Evolutionary conservation across 1,139 yeast species (phyloP), one percentile per base, ranked within the genome.

Genomic region (Pichia kudriavzevii): DNA sequence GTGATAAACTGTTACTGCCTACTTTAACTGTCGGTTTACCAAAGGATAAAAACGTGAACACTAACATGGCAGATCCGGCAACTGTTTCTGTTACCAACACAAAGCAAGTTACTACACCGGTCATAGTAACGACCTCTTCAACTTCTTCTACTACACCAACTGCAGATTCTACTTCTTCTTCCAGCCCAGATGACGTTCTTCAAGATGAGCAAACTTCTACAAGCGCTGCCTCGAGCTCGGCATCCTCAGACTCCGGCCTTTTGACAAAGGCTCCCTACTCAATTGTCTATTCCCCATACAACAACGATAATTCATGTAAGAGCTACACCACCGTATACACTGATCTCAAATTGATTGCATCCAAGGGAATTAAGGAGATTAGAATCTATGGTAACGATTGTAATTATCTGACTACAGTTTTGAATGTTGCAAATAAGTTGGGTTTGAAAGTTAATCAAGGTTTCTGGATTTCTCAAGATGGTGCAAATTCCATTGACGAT

Each of bases 301-400:
- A 71, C 39, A 60, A 73, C 52, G 76, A 74, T 50, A 72, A 79
- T 22, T 47, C 72, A 3, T 87, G 96, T 62, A 87, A 83, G 55
- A 64, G 63, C 40, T 59, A 66, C 23, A 62, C 51, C 38, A 55
- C 69, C 8, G 82, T 87, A 34, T 43, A 59, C 31, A 48, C 62
- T n/a, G 95, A 87, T 55, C 64, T 87, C 37, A 50, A 63, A 21
- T 53, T 62, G 38, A 80, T 87, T 48, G 51, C 59, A 26, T 55
- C 70, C 37, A 77, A 75, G 51, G 84, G 87, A 35, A 77, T 85
- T 47, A 55, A 61, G 24, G 67, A 69, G 34, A 61, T 87, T 39
- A 75, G 96, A 63, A 59, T 83, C 35, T 87, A 87, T 54, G 94
- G 94, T 48, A 79, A 84, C 38, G 95, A 87, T 56, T 87, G 96